Conservation (phyloP, 768 basidiomycete genomes). For the Asterophora parasitica region DNA sequence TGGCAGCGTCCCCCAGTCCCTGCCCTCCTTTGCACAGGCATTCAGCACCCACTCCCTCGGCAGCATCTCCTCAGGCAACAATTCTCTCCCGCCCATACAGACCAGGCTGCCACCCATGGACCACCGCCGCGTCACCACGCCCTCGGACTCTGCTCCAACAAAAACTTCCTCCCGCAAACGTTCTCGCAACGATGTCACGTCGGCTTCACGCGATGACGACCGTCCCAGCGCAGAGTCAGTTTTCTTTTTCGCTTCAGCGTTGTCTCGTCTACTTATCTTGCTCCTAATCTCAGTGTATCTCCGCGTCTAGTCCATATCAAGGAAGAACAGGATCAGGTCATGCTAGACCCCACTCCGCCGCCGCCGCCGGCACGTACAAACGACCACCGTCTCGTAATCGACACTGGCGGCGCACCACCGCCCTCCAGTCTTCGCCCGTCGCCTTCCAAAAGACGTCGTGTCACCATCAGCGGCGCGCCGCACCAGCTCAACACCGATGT, state of each 20-base stretch:
- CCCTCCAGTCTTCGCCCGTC: constrained; percentile 39
- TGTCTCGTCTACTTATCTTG: constrained; percentile 11
- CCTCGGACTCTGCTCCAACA: constrained; percentile 22
- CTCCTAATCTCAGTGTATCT: constrained; percentile 30
- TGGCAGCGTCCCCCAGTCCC: constrained; percentile 48
- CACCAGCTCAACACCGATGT: constrained; percentile 53
- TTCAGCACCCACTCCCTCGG: constrained; percentile 57
- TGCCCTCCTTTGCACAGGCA: constrained; percentile 77
- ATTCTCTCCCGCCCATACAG: constrained; percentile 66
- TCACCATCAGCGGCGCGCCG: constrained; percentile 62
- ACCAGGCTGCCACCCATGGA: constrained; percentile 30
- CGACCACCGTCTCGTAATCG: constrained; percentile 19
- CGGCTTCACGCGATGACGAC: constrained; percentile 31
- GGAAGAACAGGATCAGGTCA: constrained; percentile 56
- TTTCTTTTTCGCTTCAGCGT: constrained; percentile 9
- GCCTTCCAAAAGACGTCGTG: constrained; percentile 61
- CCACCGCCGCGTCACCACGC: constrained; percentile 30
- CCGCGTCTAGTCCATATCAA: constrained; percentile 52
- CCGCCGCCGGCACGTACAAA: constrained; percentile 19
- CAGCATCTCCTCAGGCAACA: constrained; percentile 44
- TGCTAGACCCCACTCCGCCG: constrained; percentile 34
- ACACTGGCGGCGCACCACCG: constrained; percentile 29
- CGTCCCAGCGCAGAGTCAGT: constrained; percentile 44
- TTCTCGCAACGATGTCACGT: constrained; percentile 35
- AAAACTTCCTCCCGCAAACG: constrained; percentile 39